Evolutionary conservation across 1,284 basidiomycete species (phyloP).

Genomic region (Sanghuangporus weigelae): DNA sequence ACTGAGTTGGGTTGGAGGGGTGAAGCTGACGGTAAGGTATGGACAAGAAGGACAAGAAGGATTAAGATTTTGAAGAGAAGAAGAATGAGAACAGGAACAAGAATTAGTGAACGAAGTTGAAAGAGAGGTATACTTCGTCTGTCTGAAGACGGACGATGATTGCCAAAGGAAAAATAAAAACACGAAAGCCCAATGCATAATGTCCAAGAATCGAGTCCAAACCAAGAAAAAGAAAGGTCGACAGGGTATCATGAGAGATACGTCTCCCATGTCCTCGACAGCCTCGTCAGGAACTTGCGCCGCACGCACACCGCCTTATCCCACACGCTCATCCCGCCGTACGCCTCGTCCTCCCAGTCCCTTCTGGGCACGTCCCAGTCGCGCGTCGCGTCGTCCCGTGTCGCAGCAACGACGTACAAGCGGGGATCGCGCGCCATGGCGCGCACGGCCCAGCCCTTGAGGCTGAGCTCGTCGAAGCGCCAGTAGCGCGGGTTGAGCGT

Average conservation of each 20-base stretch:
- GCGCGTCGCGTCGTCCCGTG: constrained; percentile 15
- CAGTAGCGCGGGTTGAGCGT: constrained; percentile 20
- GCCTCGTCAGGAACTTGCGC: constrained; percentile 14
- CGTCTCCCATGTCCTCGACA: constrained; percentile 12
- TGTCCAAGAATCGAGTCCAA: too few relatives aligned
- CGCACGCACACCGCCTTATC: constrained; percentile 17
- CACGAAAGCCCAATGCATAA: too few relatives aligned
- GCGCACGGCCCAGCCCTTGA: constrained; percentile 17
- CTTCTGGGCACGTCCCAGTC: constrained; percentile 16
- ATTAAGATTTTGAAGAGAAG: background rate
- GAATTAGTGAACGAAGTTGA: too few relatives aligned
- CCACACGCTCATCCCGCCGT: constrained; percentile 17
- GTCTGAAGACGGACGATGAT: too few relatives aligned
- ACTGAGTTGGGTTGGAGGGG: background rate
- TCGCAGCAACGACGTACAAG: constrained; percentile 17
- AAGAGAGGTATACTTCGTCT: background rate
- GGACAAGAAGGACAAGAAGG: background rate
- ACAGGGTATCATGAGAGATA: background rate
- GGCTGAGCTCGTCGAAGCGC: constrained; percentile 16
- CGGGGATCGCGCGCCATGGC: constrained; percentile 17
- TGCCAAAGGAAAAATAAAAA: too few relatives aligned
- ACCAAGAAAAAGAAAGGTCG: background rate
- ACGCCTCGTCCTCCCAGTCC: constrained; percentile 17
- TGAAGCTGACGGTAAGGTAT: background rate
- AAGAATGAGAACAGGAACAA: background rate